A percentile compares a stretch with the other conserved stretches of the same genome.
Conservation (phyloP, 495 filamentous ascomycete species). For the Letharia columbiana region DNA sequence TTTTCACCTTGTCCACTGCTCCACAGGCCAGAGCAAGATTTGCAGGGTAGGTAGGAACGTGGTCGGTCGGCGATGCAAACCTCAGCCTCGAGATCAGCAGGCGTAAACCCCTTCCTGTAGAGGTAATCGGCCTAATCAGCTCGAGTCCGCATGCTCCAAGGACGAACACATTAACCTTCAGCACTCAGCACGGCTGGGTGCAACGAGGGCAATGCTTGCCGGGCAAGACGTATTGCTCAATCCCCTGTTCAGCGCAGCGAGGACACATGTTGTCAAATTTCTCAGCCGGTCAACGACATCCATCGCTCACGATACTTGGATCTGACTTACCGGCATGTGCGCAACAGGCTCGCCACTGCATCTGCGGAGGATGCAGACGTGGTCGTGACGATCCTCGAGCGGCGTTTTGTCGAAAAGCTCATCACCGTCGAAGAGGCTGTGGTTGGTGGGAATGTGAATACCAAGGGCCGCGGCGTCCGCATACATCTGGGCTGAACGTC, state of each 20-base stretch:
- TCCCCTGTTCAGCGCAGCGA: conserved; percentile 14
- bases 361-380: neutral
- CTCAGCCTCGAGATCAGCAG: neutral
- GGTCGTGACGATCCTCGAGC: neutral
- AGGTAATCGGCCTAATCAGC: neutral
- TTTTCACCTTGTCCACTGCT: neutral
- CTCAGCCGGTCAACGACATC: neutral
- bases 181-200: conserved; percentile 13
- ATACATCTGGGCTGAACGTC: neutral
- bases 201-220: conserved; percentile 18
- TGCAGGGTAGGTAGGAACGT: neutral
- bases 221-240: conserved; percentile 17
- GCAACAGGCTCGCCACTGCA: neutral
- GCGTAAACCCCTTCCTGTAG: neutral
- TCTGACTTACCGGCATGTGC: neutral
- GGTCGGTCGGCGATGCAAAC: neutral
- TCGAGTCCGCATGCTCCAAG: too few relatives aligned
- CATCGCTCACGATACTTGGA: neutral
- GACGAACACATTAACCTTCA: neutral
- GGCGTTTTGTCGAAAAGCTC: neutral
- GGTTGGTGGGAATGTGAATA: neutral
- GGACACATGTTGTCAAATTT: neutral
- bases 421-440: neutral
- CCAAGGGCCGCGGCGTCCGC: neutral
- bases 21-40: neutral